Base-by-base conservation (phyloP, 2,329 filamentous ascomycete genomes). In the Colletotrichum eleusines region DNA sequence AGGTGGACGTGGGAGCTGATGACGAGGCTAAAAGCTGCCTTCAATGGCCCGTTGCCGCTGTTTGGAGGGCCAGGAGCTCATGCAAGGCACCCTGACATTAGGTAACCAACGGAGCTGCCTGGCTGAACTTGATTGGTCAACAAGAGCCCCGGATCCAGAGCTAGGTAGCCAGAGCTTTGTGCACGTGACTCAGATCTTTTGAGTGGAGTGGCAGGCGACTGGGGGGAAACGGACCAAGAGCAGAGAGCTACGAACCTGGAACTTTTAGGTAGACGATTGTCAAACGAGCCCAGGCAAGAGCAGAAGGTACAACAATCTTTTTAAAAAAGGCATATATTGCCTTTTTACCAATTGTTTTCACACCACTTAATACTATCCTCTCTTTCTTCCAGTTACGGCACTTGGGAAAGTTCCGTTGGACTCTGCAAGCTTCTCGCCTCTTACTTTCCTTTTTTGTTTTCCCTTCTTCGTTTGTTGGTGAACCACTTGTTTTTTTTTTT, bases 21-120 rank as follows among this genome's bases (percentile, higher is more conserved):
- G 85, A 87, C 85, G 85, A 87, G 84, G 85, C 85, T 84, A 82
- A 79, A 81, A 83, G 84, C 83, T 85, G 84, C 84, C 84, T 86
- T 82, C 78, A 65, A 69, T 53, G 53, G 69, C 58, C n/a, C 20
- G 63, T 66, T 48, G 46, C 58, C 64, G 65, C 63, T 71, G 69
- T 63, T 71, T 67, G 68, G 64, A 61, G 67, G 46, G 59, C 16
- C 40, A 31, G 46, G 57, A 71, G 69, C 69, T 71, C 65, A 53
- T 66, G 64, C 50, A 67, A 71, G 59, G 64, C 68, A 68, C 64
- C 51, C 64, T 63, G 53, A 58, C 66, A 65, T 55, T 35, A 35
- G 33, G 33, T 35, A 55, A 54, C 62, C 54, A 46, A 58, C 50
- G 12, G 38, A 68, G 44, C 57, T 59, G 60, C 20, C 60, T 38